Evolutionary conservation across 2,329 filamentous ascomycete species (phyloP).

Genomic region (Colletotrichum musicola): DNA sequence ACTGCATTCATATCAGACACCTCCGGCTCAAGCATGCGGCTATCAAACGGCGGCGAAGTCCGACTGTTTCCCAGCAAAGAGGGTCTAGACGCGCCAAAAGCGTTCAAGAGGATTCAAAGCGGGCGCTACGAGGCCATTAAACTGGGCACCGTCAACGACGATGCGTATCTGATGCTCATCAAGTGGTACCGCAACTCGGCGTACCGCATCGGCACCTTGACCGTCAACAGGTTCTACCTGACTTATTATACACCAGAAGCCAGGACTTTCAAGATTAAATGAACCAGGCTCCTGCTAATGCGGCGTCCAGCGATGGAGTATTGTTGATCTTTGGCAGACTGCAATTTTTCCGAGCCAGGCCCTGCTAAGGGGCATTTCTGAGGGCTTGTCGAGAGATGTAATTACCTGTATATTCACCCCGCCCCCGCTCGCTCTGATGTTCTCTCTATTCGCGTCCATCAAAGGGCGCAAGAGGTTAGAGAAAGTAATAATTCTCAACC

Average conservation of each 20-base stretch:
- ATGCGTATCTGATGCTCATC: slow-evolving; percentile 24
- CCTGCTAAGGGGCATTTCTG: slow-evolving; percentile 7
- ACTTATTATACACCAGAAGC: slow-evolving; percentile 2
- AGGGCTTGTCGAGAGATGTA: background rate
- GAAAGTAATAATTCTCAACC: too few species aligned
- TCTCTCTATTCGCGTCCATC: too few species aligned
- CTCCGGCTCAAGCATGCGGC: slow-evolving; percentile 16
- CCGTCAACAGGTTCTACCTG: slow-evolving; percentile 18
- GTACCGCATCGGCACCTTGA: slow-evolving; percentile 7
- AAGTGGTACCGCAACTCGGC: slow-evolving; percentile 21
- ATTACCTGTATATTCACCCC: background rate
- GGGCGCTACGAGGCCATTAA: slow-evolving; percentile 22
- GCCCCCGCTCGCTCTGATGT: too few species aligned
- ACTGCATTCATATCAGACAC: slow-evolving; percentile 18
- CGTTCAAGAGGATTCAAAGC: slow-evolving; percentile 13
- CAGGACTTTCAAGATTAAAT: slow-evolving; percentile 16
- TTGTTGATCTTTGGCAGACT: too few species aligned
- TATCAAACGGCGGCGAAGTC: slow-evolving; percentile 13
- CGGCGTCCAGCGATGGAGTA: too few species aligned
- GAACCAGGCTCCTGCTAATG: background rate
- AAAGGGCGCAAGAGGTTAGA: too few species aligned
- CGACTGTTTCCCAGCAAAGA: slow-evolving; percentile 19
- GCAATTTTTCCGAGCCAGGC: background rate
- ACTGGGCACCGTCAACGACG: slow-evolving; percentile 12
- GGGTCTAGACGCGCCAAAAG: slow-evolving; percentile 13